A percentile compares a stretch with the other conserved stretches of the same genome.
phyloP scores from a whole-genome alignment of 2,329 filamentous ascomycete species.

The Celoporthe dispersa region DNA sequence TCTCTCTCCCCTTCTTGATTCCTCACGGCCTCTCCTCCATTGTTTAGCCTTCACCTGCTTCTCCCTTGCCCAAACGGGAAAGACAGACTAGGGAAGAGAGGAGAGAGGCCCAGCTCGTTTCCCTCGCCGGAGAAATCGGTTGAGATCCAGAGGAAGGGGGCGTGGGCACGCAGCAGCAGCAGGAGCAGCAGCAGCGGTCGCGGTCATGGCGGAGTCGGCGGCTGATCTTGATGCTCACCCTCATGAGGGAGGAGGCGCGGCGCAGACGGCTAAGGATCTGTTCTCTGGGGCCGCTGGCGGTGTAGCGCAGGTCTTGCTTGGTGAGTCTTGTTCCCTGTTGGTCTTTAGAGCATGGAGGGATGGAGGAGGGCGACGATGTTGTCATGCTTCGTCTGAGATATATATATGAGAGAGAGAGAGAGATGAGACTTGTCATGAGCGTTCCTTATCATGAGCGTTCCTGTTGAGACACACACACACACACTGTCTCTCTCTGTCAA shows the following conservation, averaged over 20 bases:
- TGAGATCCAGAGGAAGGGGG: slow-evolving; percentile 12
- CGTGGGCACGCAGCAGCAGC: slow-evolving; percentile 18
- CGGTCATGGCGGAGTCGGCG: slow-evolving; percentile 41
- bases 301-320: slow-evolving; percentile 90
- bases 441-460: no score
- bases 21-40: no score
- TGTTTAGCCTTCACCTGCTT: background rate
- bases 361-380: background rate
- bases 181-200: background rate
- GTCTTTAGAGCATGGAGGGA: background rate
- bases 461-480: no score
- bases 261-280: slow-evolving; percentile 82
- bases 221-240: slow-evolving; percentile 43
- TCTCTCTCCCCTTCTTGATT: no score
- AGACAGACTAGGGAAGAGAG: no score
- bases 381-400: background rate
- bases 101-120: background rate
- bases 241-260: slow-evolving; percentile 39
- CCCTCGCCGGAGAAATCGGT: background rate
- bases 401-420: background rate
- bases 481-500: background rate
- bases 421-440: slow-evolving; percentile 7
- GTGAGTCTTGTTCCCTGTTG: slow-evolving; percentile 54
- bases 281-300: slow-evolving; percentile 90
- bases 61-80: background rate